Percentiles rank a stretch among this genome's conserved stretches.
These are phyloP conservation scores for Diaporthe australafricana DNA, from an alignment of 2,329 filamentous ascomycete genomes.

Conservation along the genomic window DNA sequence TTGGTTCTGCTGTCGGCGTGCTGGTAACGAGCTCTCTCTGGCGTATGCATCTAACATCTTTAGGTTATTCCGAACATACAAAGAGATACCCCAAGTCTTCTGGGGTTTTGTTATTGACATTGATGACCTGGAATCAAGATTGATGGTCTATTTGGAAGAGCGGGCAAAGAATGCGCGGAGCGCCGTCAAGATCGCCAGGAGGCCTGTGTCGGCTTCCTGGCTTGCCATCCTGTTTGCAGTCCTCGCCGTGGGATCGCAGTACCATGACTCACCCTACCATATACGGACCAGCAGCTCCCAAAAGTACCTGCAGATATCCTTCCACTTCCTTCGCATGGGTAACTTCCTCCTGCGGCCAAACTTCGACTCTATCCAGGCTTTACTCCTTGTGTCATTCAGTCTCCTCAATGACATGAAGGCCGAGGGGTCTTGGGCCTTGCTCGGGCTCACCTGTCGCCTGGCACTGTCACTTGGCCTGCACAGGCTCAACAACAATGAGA, in stretches of 20 bases:
- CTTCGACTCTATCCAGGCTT: slow-evolving; percentile 73
- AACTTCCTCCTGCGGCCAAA: slow-evolving; percentile 74
- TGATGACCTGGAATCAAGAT: slow-evolving; percentile 71
- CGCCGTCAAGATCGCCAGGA: slow-evolving; percentile 54
- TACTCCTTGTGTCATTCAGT: slow-evolving; percentile 72
- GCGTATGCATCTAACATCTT: slow-evolving; percentile 12
- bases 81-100: slow-evolving; percentile 75
- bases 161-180: slow-evolving; percentile 64
- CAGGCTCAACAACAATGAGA: slow-evolving; percentile 54
- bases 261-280: slow-evolving; percentile 73
- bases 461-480: slow-evolving; percentile 74
- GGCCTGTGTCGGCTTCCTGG: slow-evolving; percentile 72
- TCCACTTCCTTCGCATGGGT: slow-evolving; percentile 72
- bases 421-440: slow-evolving; percentile 74
- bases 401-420: slow-evolving; percentile 77
- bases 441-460: slow-evolving; percentile 73
- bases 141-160: slow-evolving; percentile 75
- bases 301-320: slow-evolving; percentile 72
- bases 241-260: slow-evolving; percentile 74
- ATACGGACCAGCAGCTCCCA: slow-evolving; percentile 69
- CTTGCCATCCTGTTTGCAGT: slow-evolving; percentile 74
- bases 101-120: slow-evolving; percentile 77
- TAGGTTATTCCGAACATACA: slow-evolving; percentile 74
- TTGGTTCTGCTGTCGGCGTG: neutral
- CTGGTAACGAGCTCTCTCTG: neutral